phyloP scores from a whole-genome alignment of 495 filamentous ascomycete species.

The Chaetomium fimeti region DNA sequence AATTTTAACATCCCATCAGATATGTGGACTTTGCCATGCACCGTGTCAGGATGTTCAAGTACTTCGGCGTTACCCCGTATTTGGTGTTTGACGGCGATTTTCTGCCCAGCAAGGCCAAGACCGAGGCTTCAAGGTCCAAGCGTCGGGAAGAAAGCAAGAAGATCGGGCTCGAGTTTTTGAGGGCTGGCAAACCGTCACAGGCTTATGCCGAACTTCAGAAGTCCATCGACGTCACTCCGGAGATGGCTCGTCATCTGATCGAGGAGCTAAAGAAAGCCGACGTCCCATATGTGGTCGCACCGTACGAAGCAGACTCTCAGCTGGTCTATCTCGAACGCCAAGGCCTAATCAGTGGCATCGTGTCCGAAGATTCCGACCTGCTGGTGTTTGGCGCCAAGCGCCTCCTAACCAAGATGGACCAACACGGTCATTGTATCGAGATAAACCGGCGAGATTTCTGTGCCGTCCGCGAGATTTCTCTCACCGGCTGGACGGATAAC shows the following conservation, averaged over 20 bases:
- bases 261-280: conserved; percentile 79
- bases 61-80: conserved; percentile 90
- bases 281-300: conserved; percentile 88
- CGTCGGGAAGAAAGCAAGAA: conserved; percentile 71
- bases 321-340: conserved; percentile 87
- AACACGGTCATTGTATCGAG: conserved; percentile 89
- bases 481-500: conserved; percentile 86
- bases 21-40: conserved; percentile 90
- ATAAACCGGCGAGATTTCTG: conserved; percentile 85
- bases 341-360: conserved; percentile 77
- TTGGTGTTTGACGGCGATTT: conserved; percentile 96
- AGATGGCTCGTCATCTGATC: conserved; percentile 91
- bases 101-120: conserved; percentile 92
- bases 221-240: conserved; percentile 90
- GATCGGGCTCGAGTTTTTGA: conserved; percentile 72
- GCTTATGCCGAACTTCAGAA: conserved; percentile 90
- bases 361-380: conserved; percentile 96
- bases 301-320: conserved; percentile 97
- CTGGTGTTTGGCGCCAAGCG: conserved; percentile 91
- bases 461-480: conserved; percentile 78
- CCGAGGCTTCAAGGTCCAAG: conserved; percentile 68
- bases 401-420: conserved; percentile 89
- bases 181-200: conserved; percentile 72
- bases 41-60: conserved; percentile 86
- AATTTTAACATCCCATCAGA: conserved; percentile 43